phyloP scores from a whole-genome alignment of 2,329 filamentous ascomycete species.

The Cladosporium oxysporum region DNA sequence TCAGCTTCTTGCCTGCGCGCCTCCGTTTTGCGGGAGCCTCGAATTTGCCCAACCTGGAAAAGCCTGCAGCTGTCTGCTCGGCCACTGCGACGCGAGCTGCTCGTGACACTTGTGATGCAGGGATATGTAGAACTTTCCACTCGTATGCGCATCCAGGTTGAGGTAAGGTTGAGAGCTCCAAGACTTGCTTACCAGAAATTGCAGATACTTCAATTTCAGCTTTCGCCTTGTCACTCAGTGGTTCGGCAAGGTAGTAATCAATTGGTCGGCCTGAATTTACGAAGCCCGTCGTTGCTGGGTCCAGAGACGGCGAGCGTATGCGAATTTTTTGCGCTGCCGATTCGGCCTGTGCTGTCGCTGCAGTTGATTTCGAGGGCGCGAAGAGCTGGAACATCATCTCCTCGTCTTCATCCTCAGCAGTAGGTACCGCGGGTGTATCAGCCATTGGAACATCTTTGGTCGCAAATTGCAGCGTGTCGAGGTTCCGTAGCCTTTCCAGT shows the following conservation, averaged over 20 bases:
- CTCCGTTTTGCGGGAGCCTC: constrained; percentile 28
- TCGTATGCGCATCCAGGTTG: constrained; percentile 29
- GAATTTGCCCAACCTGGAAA: constrained; percentile 17
- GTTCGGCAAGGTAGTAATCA: constrained; percentile 28
- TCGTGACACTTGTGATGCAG: constrained; percentile 15
- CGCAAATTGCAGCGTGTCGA: constrained; percentile 9
- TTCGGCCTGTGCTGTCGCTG: constrained; percentile 7
- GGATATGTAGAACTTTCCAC: constrained; percentile 31
- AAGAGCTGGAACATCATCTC: constrained; percentile 34
- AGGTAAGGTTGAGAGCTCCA: constrained; percentile 21
- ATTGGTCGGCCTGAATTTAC: constrained; percentile 19
- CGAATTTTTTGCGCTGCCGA: constrained; percentile 25
- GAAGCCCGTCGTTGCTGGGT: constrained; percentile 25
- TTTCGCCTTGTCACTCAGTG: constrained; percentile 11
- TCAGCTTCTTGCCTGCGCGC: constrained; percentile 36
- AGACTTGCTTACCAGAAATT: constrained; percentile 27
- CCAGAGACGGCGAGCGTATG: constrained; percentile 29
- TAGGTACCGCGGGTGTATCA: background rate
- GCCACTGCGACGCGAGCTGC: background rate
- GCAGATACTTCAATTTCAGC: constrained; percentile 24
- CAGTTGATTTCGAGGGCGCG: constrained; percentile 24
- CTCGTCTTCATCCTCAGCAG: constrained; percentile 24
- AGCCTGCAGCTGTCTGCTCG: constrained; percentile 14
- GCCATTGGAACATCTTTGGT: constrained; percentile 16
- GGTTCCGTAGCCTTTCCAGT: constrained; percentile 19